phyloP scores from a whole-genome alignment of 208 protist genomes.

The Naegleria lovaniensis region DNA sequence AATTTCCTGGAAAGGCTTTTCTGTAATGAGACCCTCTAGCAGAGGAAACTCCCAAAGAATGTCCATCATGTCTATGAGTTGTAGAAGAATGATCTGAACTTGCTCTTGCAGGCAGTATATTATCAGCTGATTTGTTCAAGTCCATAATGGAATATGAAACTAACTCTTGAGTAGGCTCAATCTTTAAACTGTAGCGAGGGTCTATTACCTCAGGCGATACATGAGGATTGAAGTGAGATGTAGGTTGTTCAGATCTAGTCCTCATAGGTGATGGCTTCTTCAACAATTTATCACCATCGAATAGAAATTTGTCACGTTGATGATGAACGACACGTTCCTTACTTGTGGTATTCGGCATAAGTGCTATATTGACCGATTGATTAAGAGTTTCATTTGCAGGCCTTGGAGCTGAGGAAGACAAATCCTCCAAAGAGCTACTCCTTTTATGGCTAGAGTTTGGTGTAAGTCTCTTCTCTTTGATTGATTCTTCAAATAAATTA shows the following conservation, averaged over 20 bases:
- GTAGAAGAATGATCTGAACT: not conserved
- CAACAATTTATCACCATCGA: not conserved
- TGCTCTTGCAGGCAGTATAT: not conserved
- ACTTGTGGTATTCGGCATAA: not conserved
- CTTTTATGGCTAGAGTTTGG: not conserved
- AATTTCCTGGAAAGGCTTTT: not conserved
- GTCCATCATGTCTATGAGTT: not conserved
- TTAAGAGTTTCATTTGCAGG: not conserved
- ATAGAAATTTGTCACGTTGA: not conserved
- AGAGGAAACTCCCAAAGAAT: not conserved
- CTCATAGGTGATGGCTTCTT: not conserved
- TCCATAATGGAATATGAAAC: no score
- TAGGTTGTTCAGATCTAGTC: not conserved
- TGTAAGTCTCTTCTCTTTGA: not conserved
- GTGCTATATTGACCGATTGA: not conserved
- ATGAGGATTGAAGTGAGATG: not conserved
- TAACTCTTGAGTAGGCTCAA: no score
- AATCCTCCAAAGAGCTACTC: not conserved
- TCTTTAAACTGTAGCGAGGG: no score
- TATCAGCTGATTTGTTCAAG: not conserved
- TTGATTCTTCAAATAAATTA: not conserved
- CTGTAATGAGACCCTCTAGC: not conserved
- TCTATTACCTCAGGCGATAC: not conserved
- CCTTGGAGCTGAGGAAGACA: not conserved
- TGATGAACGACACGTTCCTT: not conserved